Evolutionary conservation across 1,284 basidiomycete species (phyloP).

Genomic region (Cryptococcus deneoformans): DNA sequence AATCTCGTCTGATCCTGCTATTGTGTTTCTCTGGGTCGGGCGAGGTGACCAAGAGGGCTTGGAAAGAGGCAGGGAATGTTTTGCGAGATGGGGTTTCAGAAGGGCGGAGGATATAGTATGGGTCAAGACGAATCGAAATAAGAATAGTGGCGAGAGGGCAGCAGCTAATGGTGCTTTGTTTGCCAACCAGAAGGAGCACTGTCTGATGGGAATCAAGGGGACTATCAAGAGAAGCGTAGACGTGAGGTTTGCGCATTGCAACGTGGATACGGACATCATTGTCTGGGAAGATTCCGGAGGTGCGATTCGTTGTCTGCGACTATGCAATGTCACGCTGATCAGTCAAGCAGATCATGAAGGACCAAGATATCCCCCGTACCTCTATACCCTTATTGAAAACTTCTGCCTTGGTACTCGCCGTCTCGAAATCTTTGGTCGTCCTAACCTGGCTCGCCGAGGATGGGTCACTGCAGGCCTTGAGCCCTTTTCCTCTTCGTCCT

Average conservation of each 20-base stretch:
- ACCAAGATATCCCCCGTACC: conserved; percentile 84
- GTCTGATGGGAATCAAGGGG: conserved; percentile 97
- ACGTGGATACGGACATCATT: conserved; percentile 96
- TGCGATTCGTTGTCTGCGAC: background rate
- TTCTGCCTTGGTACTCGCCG: conserved; percentile 93
- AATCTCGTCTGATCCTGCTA: conserved; percentile 85
- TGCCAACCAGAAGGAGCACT: conserved; percentile 90
- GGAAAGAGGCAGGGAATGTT: conserved; percentile 84
- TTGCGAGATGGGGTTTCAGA: conserved; percentile 92
- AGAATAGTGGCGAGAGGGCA: background rate
- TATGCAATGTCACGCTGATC: background rate
- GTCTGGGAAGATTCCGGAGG: conserved; percentile 63
- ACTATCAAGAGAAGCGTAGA: conserved; percentile 93
- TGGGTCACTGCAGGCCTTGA: conserved; percentile 81
- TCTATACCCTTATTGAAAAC: conserved; percentile 94
- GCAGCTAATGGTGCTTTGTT: conserved; percentile 53
- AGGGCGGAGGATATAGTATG: conserved; percentile 96
- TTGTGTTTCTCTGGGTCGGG: conserved; percentile 96
- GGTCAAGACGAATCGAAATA: conserved; percentile 80
- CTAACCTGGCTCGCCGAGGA: conserved; percentile 70
- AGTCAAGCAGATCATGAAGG: background rate
- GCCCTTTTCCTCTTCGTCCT: conserved; percentile 7
- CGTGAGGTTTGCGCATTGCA: conserved; percentile 95
- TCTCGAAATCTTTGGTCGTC: conserved; percentile 79
- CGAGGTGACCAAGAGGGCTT: conserved; percentile 85